A percentile compares a stretch with the other conserved stretches of the same genome.
Conservation (phyloP, 306 rosid species). For the Abrus pulchellus region DNA sequence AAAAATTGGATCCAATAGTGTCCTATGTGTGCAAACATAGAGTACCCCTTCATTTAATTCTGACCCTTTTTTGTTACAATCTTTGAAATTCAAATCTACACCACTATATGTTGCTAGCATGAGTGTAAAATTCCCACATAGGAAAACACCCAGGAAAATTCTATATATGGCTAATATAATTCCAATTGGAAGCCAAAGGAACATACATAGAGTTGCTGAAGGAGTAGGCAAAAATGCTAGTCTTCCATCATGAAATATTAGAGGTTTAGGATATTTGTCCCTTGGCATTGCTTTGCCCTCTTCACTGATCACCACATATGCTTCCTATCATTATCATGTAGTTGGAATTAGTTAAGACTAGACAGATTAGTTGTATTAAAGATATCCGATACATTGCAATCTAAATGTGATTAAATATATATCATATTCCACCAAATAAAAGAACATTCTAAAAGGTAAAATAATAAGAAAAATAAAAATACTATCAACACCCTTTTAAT, state of each 20-base stretch:
- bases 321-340: constrained; percentile 40
- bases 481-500: too few relatives aligned
- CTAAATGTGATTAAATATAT: not conserved
- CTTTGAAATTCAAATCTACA: not conserved
- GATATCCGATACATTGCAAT: too few relatives aligned
- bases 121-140: not conserved
- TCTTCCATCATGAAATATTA: constrained; percentile 87
- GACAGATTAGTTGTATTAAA: not conserved
- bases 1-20: constrained; percentile 82
- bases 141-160: constrained; percentile 18
- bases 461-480: not conserved
- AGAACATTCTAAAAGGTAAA: not conserved
- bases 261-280: constrained; percentile 72
- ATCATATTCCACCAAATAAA: not conserved
- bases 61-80: not conserved
- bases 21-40: constrained; percentile 81
- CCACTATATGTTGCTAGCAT: constrained; percentile 13
- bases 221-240: constrained; percentile 86
- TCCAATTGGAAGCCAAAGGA: constrained; percentile 67
- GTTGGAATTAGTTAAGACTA: not conserved
- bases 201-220: constrained; percentile 67
- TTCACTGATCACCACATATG: constrained; percentile 43
- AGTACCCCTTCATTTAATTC: constrained; percentile 60
- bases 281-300: constrained; percentile 50
- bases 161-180: constrained; percentile 59